phyloP scores from a whole-genome alignment of 441 rosid species.

The Jatropha podagrica region DNA sequence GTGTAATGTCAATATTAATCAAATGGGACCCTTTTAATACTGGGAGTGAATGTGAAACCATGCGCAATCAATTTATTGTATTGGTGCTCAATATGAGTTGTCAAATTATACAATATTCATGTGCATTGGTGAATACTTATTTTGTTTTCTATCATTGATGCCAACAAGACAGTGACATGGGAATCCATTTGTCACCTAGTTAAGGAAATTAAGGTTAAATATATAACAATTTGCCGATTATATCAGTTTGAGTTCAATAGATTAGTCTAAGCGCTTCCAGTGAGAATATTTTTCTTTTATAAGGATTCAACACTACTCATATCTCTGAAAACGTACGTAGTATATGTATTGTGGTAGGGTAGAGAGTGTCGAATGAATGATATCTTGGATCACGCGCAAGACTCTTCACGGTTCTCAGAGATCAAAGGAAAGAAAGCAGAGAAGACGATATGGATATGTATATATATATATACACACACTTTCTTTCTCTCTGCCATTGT shows the following conservation, averaged over 20 bases:
- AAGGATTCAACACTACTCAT: not conserved
- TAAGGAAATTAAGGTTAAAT: not conserved
- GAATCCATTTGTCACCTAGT: not conserved
- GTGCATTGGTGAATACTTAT: not conserved
- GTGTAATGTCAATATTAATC: not conserved
- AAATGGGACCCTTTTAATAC: not conserved
- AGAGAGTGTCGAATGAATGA: constrained; percentile 19
- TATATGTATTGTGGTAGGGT: not conserved
- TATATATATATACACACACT: not conserved
- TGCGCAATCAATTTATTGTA: not conserved
- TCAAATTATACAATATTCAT: constrained; percentile 4
- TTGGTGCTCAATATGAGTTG: not conserved
- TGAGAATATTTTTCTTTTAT: no score
- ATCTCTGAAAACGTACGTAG: not conserved
- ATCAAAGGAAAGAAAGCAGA: constrained; percentile 1
- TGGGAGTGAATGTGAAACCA: not conserved
- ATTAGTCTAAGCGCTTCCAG: no score
- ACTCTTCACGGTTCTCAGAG: constrained; percentile 30
- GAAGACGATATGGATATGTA: not conserved
- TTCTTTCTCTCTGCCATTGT: not conserved
- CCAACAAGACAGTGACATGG: not conserved
- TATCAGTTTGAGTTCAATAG: no score
- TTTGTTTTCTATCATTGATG: not conserved
- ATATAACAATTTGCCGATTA: no score
- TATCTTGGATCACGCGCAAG: constrained; percentile 43